Evolutionary conservation across 192 early-diverging fungal species (phyloP).

Genomic region (Chytriomyces sp.): DNA sequence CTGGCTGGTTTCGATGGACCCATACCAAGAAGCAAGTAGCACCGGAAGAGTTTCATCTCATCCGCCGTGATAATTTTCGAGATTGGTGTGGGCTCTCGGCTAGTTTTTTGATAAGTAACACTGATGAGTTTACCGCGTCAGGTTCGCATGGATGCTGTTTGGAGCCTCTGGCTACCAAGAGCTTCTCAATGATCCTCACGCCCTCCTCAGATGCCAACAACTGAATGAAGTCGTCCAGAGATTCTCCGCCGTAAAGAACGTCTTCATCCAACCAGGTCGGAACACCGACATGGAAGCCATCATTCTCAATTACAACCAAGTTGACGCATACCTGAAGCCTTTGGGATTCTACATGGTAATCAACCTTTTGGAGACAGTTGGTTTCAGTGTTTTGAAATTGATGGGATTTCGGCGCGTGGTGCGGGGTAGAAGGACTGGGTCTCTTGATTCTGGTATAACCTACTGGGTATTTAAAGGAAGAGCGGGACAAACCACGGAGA

Average conservation of each 20-base stretch:
- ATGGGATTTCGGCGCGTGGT: background rate
- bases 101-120: background rate
- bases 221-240: background rate
- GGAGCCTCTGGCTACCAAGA: background rate
- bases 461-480: too few species aligned
- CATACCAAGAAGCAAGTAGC: background rate
- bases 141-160: conserved; percentile 23
- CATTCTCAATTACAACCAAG: conserved; percentile 16
- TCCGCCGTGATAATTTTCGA: background rate
- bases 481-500: background rate
- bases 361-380: background rate
- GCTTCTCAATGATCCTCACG: background rate
- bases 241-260: background rate
- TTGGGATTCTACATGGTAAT: conserved; percentile 14
- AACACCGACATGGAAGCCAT: conserved; percentile 1
- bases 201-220: background rate
- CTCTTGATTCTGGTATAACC: background rate
- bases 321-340: conserved; percentile 29
- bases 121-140: background rate
- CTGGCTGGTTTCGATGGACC: conserved; percentile 11
- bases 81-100: background rate
- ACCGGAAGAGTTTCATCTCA: background rate
- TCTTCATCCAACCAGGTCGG: conserved; percentile 5
- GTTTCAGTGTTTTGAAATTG: background rate
- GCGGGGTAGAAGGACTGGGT: background rate